Base-by-base conservation (phyloP, 106 monocot species). In the Dendrobium nobile region DNA sequence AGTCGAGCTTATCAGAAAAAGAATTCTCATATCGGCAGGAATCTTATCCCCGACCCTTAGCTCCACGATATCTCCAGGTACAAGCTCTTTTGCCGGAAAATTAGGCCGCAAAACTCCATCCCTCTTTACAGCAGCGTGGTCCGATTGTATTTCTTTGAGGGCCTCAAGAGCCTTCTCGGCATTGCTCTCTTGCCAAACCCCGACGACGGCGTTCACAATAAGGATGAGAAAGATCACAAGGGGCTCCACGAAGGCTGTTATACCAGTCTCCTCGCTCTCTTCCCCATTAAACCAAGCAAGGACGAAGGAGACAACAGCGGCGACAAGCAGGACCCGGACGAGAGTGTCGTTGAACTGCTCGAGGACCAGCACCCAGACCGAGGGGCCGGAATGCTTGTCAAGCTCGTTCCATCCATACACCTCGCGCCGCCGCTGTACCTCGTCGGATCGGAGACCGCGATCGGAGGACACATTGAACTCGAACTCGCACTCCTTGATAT, bases 281-380 rank as follows among this genome's bases (percentile, higher is more conserved):
- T 83, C 78, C 8, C 82, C 82, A 54, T 83, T 78, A 47, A 56
- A 78, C 82, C 78, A 83, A 9, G 82, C 82, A 15, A 83, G 82
- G 20, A 78, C 78, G 47, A 97, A 97, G 6, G 97, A 97, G 17
- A 97, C 87, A 0, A 92, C 82, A 40, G 97, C 97, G 5, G 97
- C 97, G 1, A 89, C 94, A n/a, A 97, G 89, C 47, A 97, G 94
- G 87, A 97, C 94, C 17, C 97, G 86, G 10, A 97, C 97, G 5
- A 97, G 87, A 43, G 94, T 94, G 78, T 97, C 97, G 28, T 91
- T 88, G 79, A 97, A 97, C 89, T 97, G 97, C 45, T 92, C 97
- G 20, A 94, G 85, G 37, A 97, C 84, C 48, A 97, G 79, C 54
- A 86, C 74, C 89, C 90, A 94, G 78, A 92, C 87, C 67, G 96